These are phyloP conservation scores for Daphne laureola DNA, from an alignment of 441 rosid genomes.

Conservation along the genomic window DNA sequence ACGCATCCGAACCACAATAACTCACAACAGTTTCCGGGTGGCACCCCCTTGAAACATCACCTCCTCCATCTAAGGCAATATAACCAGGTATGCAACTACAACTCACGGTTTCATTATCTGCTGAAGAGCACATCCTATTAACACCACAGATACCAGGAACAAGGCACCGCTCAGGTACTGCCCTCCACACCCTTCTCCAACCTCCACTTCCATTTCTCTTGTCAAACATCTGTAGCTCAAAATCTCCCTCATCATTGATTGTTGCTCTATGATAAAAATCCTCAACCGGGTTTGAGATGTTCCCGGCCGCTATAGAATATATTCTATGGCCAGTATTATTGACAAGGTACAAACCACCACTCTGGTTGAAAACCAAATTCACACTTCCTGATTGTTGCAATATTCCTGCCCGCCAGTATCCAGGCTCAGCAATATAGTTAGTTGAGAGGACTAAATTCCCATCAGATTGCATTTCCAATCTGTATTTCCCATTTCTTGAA, in stretches of 20 bases:
- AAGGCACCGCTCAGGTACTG: background rate
- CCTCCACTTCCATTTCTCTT: slow-evolving; percentile 18
- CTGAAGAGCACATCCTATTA: too few relatives aligned
- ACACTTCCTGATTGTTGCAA: background rate
- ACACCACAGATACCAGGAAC: background rate
- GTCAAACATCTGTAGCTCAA: slow-evolving; percentile 16
- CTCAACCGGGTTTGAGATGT: slow-evolving; percentile 9
- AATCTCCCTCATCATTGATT: slow-evolving; percentile 19
- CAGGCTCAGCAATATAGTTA: slow-evolving; percentile 22
- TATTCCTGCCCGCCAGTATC: slow-evolving; percentile 19
- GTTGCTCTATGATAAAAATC: slow-evolving; percentile 25
- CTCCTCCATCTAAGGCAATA: too few relatives aligned
- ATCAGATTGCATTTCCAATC: slow-evolving; percentile 23
- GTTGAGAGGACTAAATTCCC: slow-evolving; percentile 28
- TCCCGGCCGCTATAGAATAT: slow-evolving; percentile 7
- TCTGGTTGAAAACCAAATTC: slow-evolving; percentile 15
- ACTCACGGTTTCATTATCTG: too few relatives aligned
- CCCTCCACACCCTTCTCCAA: slow-evolving; percentile 23
- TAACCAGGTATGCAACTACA: too few relatives aligned
- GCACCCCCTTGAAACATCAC: too few relatives aligned
- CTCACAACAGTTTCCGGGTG: too few relatives aligned
- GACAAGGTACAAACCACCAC: slow-evolving; percentile 17
- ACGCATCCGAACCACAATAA: too few relatives aligned
- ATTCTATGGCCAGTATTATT: slow-evolving; percentile 15
- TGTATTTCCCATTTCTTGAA: slow-evolving; percentile 22